Evolutionary conservation across 805 yeast species (phyloP), one percentile per base, ranked within the genome.

Genomic region (Kluyveromyces aestuarii): DNA sequence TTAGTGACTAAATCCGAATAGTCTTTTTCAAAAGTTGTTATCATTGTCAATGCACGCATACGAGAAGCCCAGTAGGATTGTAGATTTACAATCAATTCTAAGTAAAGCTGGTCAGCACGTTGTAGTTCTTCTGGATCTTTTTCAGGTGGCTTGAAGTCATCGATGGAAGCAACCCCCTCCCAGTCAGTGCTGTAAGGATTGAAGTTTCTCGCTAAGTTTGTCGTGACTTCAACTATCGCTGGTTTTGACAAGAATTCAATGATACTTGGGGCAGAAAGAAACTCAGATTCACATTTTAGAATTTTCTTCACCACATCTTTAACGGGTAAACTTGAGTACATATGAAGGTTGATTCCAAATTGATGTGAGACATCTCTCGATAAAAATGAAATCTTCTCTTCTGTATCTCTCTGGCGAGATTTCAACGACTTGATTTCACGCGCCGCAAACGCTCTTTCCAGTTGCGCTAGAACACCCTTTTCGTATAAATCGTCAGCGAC

Each of bases 1-100:
- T 89, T 90, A 8, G 68, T 62, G 6, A 82, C 76, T 35, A 90
- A 68, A 48, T 85, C 93, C 27, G 72, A 70, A 64, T 87, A 89
- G 50, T 93, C 98, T 55, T 78, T 82, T 55, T 86, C 87, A 63
- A 76, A 88, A 1, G 81, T 75, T 42, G 84, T 79, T 9, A 81
- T 73, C 13, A 90, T 75, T 45, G 80, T 72, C 47, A 93, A 66
- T 0, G 96, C 95, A 52, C 96, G 72, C 69, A 91, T 84, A 62
- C 99, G 78, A 1, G 96, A 80, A 52, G 82, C 79, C 99, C 99
- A 95, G 64, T 93, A 93, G 53, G 81, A 81, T 54, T 85, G 85
- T 58, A 93, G 68, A 57, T 93, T 88, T 63, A 82, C 87, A 58
- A 89, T 82, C 48, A 90, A 72, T 59, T 86, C 95, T 54, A 95